Evolutionary conservation across 2,329 filamentous ascomycete genomes (phyloP).

Genomic region (Aspergillus sp.): DNA sequence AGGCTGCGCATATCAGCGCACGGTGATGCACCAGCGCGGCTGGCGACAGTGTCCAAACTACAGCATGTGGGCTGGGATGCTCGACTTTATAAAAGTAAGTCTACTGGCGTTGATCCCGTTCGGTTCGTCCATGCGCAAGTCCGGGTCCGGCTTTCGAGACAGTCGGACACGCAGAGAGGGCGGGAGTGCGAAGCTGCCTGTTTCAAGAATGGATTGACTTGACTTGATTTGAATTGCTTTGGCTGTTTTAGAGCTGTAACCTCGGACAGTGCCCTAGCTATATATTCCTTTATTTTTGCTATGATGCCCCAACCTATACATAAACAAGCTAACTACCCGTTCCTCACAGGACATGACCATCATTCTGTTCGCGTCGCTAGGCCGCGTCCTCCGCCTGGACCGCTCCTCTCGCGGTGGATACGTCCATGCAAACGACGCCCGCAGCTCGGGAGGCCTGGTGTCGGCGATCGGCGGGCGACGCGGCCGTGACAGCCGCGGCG

Average conservation of each 20-base stretch:
- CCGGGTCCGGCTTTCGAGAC: conserved; percentile 16
- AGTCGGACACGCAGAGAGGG: conserved; percentile 14
- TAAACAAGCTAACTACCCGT: background rate
- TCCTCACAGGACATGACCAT: conserved; percentile 36
- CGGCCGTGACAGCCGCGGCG: conserved; percentile 3
- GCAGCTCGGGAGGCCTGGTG: conserved; percentile 20
- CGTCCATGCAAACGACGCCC: conserved; percentile 19
- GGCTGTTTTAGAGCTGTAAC: conserved; percentile 13
- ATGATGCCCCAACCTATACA: background rate
- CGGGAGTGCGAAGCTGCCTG: conserved; percentile 16
- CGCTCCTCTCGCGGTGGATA: conserved; percentile 27
- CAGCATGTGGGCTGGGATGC: conserved; percentile 79
- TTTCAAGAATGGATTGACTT: conserved; percentile 28
- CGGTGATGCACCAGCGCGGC: conserved; percentile 84
- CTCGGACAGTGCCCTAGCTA: background rate
- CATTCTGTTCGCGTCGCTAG: conserved; percentile 38
- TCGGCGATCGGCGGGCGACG: conserved; percentile 27
- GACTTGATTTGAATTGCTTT: conserved; percentile 19
- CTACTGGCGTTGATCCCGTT: conserved; percentile 30
- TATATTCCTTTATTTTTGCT: background rate
- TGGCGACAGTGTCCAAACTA: conserved; percentile 96
- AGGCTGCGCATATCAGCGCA: conserved; percentile 90
- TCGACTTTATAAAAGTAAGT: conserved; percentile 72
- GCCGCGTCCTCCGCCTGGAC: conserved; percentile 28
- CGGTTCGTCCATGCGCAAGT: conserved; percentile 14